Evolutionary conservation across 2,329 filamentous ascomycete genomes (phyloP), one percentile per base, ranked within the genome.

Genomic region (Rutstroemia sp.): DNA sequence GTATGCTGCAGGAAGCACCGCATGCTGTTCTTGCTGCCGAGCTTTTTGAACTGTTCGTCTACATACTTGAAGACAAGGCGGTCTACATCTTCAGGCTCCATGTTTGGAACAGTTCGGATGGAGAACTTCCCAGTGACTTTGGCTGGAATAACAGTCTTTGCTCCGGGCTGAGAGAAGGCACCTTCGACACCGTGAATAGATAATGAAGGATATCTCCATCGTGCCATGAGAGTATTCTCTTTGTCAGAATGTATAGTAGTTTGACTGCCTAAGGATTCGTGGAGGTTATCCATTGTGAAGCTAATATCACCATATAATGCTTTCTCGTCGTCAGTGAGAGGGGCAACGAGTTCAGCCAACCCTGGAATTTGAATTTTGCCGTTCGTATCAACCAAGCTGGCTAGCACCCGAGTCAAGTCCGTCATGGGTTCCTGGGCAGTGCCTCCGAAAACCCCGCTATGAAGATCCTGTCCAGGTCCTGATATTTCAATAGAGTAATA

Each of bases 91-190:
- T 90, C 85, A 65, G 90, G 90, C 71, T 96, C 88, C 94, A 99
- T 99, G 76, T 99, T 84, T 53, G 94, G 94, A 21, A 99, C 94
- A 38, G 92, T 97, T 65, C 94, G 86, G 75, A 99, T 96, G 51
- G 89, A 95, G 79, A 99, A 99, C 77, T 99, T 99, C 75, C 94
- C 94, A 68, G 87, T 88, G 57, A 99, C 94, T 79, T 96, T 96
- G 68, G 94, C 92, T 3, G 94, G 94, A 66, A 99, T 99, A 67
- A 99, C 94, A 1, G 94, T 99, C 82, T 99, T 99, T 57, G 92
- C 94, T 48, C 94, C 94, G 5, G 92, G 88, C 2, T 88, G 87
- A 46, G 88, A 92, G 78, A 95, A 99, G 51, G 91, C 94, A 58
- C 94, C 94, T 75, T 99, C 94, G 63, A 99, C 76, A 59, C 94